Conservation (phyloP, 148 eudicot genomes). For the Camellia granthamiana region DNA sequence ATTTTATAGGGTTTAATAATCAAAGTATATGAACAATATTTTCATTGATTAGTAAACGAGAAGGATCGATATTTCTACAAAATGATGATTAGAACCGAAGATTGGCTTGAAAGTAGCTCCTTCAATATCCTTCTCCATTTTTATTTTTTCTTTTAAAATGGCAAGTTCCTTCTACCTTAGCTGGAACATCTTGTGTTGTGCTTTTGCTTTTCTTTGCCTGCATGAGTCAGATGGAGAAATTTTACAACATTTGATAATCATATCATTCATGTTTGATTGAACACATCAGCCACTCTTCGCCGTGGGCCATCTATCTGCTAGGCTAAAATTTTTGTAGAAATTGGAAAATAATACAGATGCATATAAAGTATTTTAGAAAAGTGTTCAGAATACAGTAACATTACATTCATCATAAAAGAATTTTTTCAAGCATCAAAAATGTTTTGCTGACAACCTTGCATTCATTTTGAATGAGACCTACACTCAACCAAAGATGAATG, state of each 20-base stretch:
- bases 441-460: too few species aligned
- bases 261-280: neutral
- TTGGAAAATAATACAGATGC: too few species aligned
- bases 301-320: neutral
- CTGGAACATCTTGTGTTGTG: constrained; percentile 38
- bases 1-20: neutral
- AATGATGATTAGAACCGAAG: constrained; percentile 9
- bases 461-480: too few species aligned
- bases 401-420: too few species aligned
- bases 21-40: neutral
- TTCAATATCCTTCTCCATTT: neutral
- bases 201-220: constrained; percentile 48
- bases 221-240: constrained; percentile 11
- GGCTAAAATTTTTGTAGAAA: too few species aligned
- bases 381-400: too few species aligned
- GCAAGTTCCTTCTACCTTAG: constrained; percentile 13
- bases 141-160: neutral
- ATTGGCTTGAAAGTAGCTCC: neutral
- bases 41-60: neutral
- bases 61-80: neutral
- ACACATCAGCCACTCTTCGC: neutral
- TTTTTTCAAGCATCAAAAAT: too few species aligned
- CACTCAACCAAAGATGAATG: too few species aligned
- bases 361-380: too few species aligned
- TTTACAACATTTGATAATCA: neutral